Percentiles rank a stretch among this genome's conserved stretches.
Conservation (phyloP, 2,329 filamentous ascomycete genomes). For the Penicillium sp. region DNA sequence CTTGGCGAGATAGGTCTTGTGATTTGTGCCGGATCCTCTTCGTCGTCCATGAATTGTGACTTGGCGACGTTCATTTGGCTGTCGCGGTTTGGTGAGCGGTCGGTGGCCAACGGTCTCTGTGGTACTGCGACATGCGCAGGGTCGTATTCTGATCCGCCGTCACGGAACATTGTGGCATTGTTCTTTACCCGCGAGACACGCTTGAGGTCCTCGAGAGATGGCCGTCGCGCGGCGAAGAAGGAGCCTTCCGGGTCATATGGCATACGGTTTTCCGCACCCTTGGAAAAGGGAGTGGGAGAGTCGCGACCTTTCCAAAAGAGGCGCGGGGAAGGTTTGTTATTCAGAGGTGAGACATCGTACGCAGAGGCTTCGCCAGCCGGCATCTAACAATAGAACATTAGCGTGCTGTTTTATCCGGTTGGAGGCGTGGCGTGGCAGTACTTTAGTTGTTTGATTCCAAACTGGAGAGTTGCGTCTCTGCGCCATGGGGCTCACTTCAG, state of each 20-base stretch:
- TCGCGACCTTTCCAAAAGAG: conserved; percentile 82
- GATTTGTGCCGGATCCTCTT: conserved; percentile 13
- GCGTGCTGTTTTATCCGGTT: not conserved
- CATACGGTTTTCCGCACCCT: conserved; percentile 64
- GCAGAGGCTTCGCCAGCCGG: conserved; percentile 70
- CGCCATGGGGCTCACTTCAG: conserved; percentile 82
- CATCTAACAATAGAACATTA: conserved; percentile 55
- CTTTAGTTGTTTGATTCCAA: conserved; percentile 72
- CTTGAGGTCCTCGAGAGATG: conserved; percentile 92
- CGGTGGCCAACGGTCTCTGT: conserved; percentile 72
- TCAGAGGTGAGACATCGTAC: conserved; percentile 76
- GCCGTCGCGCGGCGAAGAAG: conserved; percentile 70
- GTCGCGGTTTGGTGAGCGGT: conserved; percentile 53
- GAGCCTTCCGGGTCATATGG: conserved; percentile 58
- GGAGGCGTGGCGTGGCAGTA: conserved; percentile 35
- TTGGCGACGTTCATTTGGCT: conserved; percentile 69
- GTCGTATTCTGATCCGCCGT: conserved; percentile 90
- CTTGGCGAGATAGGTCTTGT: conserved; percentile 53
- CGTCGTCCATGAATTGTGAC: conserved; percentile 22
- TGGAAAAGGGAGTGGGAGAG: conserved; percentile 62
- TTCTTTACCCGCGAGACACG: conserved; percentile 94
- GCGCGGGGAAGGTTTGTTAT: conserved; percentile 64
- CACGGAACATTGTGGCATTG: conserved; percentile 84
- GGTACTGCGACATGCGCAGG: conserved; percentile 70
- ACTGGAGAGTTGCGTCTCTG: conserved; percentile 87